These are phyloP conservation scores for Boletus bicolor DNA, from an alignment of 768 basidiomycete species.

Conservation along the genomic window DNA sequence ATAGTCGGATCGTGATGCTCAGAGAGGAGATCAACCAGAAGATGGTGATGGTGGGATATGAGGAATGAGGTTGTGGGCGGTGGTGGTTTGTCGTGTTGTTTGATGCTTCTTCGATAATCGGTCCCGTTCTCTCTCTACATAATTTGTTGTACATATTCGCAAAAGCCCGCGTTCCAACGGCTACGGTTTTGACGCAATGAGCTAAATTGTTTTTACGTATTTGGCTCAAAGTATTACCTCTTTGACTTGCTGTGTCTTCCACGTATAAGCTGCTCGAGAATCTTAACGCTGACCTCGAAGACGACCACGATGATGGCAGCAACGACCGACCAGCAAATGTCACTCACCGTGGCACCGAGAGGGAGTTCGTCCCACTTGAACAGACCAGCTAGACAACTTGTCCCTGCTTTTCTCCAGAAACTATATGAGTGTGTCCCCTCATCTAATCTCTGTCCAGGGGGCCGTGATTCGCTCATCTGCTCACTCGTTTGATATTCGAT, in stretches of 20 bases:
- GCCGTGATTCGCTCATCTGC: conserved; percentile 10
- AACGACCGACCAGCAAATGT: conserved; percentile 55
- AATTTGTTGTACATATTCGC: no score
- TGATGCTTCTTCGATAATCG: not conserved
- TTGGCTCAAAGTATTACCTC: conserved; percentile 1
- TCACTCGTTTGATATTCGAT: conserved; percentile 5
- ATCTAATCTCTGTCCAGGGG: conserved; percentile 11
- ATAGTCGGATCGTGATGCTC: conserved; percentile 66
- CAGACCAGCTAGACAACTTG: conserved; percentile 47
- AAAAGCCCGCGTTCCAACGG: no score
- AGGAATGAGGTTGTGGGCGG: not conserved
- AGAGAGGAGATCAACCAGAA: conserved; percentile 67
- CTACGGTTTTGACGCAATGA: no score
- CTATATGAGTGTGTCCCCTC: conserved; percentile 69
- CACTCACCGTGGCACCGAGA: conserved; percentile 47
- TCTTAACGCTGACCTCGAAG: conserved; percentile 3
- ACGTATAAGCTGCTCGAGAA: conserved; percentile 4
- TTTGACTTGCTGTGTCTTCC: conserved; percentile 16
- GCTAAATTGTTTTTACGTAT: conserved; percentile 12
- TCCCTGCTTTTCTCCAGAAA: conserved; percentile 90
- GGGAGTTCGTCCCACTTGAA: conserved; percentile 39
- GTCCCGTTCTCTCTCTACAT: not conserved
- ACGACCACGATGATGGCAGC: conserved; percentile 31
- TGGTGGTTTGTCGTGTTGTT: not conserved
- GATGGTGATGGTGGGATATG: conserved; percentile 42